Percentiles rank a stretch among this genome's conserved stretches.
These are phyloP conservation scores for Fusarium veterinarium DNA, from an alignment of 2,329 filamentous ascomycete genomes.

Conservation along the genomic window DNA sequence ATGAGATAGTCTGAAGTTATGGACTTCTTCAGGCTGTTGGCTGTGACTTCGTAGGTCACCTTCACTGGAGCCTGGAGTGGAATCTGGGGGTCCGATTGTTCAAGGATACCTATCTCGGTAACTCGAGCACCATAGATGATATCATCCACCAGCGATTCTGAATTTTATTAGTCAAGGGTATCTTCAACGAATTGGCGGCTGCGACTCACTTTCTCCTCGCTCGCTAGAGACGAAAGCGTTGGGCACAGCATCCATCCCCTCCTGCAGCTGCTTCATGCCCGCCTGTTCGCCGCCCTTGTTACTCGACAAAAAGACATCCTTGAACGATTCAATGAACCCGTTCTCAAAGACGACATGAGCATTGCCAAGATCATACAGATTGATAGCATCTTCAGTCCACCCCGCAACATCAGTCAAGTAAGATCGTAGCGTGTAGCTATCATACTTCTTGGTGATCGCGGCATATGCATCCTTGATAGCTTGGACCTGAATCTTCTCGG, in stretches of 20 bases:
- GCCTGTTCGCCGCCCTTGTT: not conserved
- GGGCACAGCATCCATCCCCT: not conserved
- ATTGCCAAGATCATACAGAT: not conserved
- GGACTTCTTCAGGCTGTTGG: not conserved
- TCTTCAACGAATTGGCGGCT: accelerated
- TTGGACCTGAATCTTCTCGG: not conserved
- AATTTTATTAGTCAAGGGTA: accelerated
- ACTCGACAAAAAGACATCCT: not conserved
- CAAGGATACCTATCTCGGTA: not conserved
- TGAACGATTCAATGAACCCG: not conserved
- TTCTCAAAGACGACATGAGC: conserved; percentile 1
- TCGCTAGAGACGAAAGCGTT: not conserved
- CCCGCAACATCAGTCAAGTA: not conserved
- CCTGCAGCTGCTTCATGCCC: not conserved
- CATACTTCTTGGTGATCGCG: not conserved
- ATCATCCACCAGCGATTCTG: not conserved
- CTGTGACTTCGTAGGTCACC: not conserved
- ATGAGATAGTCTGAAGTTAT: not conserved
- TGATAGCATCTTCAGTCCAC: not conserved
- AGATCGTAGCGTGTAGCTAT: not conserved
- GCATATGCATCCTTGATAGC: not conserved
- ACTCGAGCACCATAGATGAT: not conserved
- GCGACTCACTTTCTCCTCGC: not conserved
- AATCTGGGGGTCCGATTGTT: not conserved
- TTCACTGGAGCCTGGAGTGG: not conserved